Conservation (phyloP, 306 rosid genomes). For the Gynostemma pentaphyllum region DNA sequence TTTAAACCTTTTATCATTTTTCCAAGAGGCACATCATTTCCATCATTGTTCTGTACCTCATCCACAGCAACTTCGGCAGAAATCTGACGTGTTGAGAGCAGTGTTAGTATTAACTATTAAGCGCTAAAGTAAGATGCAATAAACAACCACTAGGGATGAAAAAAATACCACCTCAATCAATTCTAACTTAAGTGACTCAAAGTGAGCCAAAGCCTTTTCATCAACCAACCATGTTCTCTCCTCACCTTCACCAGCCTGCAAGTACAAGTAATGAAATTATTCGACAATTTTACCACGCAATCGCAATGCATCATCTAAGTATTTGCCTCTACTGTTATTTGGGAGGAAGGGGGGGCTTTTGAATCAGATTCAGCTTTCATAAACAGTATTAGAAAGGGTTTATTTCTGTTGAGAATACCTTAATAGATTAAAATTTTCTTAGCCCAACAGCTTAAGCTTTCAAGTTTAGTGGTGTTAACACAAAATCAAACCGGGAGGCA, state of each 20-base stretch:
- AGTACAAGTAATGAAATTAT: conserved; percentile 19
- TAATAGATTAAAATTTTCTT: too few species aligned
- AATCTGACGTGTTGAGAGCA: conserved; percentile 31
- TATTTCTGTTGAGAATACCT: too few species aligned
- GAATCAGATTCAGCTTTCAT: neutral
- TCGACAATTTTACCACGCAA: conserved; percentile 12
- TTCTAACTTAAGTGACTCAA: conserved; percentile 79
- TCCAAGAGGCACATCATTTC: conserved; percentile 60
- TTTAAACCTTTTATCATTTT: conserved; percentile 57
- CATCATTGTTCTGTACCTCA: conserved; percentile 47
- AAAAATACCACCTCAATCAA: conserved; percentile 38
- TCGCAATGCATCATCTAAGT: neutral
- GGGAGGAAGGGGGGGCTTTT: neutral
- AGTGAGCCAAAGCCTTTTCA: conserved; percentile 56
- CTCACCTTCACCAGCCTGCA: conserved; percentile 46
- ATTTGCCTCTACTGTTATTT: neutral
- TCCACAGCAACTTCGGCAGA: conserved; percentile 32
- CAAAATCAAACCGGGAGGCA: too few species aligned
- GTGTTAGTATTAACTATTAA: conserved; percentile 11
- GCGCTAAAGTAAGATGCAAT: conserved; percentile 10
- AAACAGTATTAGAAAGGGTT: neutral
- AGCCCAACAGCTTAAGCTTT: too few species aligned
- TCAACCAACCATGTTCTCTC: conserved; percentile 71
- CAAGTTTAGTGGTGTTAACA: too few species aligned
- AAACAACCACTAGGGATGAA: neutral